Conservation (phyloP, 2,329 filamentous ascomycete species). For the Penicillium aurantiogriseum region DNA sequence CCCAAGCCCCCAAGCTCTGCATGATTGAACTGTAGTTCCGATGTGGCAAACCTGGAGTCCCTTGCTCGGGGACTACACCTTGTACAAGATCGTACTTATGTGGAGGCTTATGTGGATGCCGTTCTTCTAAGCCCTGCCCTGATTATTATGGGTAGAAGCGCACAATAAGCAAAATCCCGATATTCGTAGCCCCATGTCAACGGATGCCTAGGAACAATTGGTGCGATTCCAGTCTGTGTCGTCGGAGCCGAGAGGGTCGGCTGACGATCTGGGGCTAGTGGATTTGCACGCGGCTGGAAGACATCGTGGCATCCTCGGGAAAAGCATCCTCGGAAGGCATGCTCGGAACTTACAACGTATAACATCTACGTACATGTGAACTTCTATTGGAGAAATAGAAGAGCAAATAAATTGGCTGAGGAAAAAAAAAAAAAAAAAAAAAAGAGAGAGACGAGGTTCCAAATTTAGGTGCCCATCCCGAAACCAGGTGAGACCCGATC, state of each 20-base stretch:
- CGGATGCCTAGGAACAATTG: neutral
- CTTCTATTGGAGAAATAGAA: neutral
- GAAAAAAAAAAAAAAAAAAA: too few species aligned
- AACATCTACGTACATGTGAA: neutral
- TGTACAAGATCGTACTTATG: neutral
- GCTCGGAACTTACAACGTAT: neutral
- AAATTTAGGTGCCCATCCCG: conserved; percentile 1
- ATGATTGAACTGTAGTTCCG: neutral
- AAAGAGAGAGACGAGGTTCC: neutral
- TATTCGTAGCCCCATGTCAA: neutral
- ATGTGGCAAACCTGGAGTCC: neutral
- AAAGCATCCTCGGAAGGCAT: conserved; percentile 1
- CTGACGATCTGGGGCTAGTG: conserved; percentile 4
- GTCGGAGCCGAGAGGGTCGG: conserved; percentile 7
- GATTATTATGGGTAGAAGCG: neutral
- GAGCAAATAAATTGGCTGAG: neutral
- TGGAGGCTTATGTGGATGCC: neutral
- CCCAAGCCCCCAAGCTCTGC: neutral
- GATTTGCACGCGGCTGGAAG: conserved; percentile 1
- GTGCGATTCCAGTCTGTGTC: neutral
- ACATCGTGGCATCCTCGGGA: conserved; percentile 6
- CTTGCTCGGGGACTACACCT: neutral
- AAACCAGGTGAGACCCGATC: conserved; percentile 9
- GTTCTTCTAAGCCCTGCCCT: neutral
- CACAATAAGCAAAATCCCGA: neutral